These are phyloP conservation scores for Kodamaea jinghongensis DNA, from an alignment of 805 yeast species.

Conservation along the genomic window DNA sequence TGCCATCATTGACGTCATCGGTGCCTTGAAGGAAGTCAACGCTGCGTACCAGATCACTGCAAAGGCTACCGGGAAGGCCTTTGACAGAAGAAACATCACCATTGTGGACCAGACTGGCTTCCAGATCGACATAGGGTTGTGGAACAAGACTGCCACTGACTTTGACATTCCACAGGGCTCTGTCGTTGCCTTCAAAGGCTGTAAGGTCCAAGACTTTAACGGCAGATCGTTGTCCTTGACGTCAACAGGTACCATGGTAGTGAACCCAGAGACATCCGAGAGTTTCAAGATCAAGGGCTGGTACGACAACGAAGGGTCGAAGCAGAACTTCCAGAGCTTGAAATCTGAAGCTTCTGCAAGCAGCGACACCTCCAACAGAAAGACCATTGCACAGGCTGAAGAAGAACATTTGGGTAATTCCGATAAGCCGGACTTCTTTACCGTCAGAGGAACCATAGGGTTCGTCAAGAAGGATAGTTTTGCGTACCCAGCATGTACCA, in stretches of 20 bases:
- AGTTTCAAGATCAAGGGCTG: slow-evolving; percentile 90
- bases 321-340: slow-evolving; percentile 58
- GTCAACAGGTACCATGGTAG: slow-evolving; percentile 68
- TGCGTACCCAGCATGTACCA: slow-evolving; percentile 87
- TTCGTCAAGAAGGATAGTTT: slow-evolving; percentile 72
- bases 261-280: slow-evolving; percentile 87
- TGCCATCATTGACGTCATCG: slow-evolving; percentile 79
- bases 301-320: slow-evolving; percentile 80
- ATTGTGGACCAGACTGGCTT: slow-evolving; percentile 83
- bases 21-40: slow-evolving; percentile 74
- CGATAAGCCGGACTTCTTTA: slow-evolving; percentile 79
- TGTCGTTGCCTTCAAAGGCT: slow-evolving; percentile 90
- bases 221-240: slow-evolving; percentile 83
- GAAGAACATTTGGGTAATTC: slow-evolving; percentile 66
- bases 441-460: slow-evolving; percentile 69
- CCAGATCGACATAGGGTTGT: slow-evolving; percentile 76
- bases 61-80: slow-evolving; percentile 83
- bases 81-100: slow-evolving; percentile 84
- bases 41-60: slow-evolving; percentile 79
- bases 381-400: slow-evolving; percentile 63
- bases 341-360: slow-evolving; percentile 47
- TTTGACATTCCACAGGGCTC: slow-evolving; percentile 73
- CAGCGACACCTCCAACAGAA: slow-evolving; percentile 51
- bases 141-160: slow-evolving; percentile 86
- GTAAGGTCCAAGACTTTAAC: slow-evolving; percentile 81